Base-by-base conservation (phyloP, 176 grass and related monocot genomes). In the Eragrostis nindensis region DNA sequence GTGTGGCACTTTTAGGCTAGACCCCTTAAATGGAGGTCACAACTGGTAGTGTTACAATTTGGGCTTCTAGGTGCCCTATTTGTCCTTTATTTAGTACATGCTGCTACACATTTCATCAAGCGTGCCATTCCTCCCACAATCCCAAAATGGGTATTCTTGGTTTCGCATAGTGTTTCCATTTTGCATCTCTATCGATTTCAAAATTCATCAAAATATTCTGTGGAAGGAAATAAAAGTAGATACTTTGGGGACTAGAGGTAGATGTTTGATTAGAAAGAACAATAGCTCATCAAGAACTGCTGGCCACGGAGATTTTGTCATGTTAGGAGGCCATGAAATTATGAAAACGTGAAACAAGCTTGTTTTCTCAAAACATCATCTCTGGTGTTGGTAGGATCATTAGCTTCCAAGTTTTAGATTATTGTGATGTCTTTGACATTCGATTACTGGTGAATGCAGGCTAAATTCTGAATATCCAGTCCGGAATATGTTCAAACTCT, bases 401-500 rank as follows among this genome's bases (percentile, higher is more conserved):
- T 55, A 48, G 44, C 63, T 30, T 81, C 13, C 10, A 36, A 78
- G 32, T 38, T 71, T 68, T 81, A 66, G 15, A 90, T 50, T 15
- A 50, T 18, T 7, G 26, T 83, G 29, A 15, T 17, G 52, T 62
- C 29, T 24, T 30, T 86, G 22, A 63, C 30, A 86, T 83, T 63
- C 71, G 45, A 69, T 68, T 81, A 48, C 24, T 46, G 27, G 62
- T 74, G 68, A 73, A 71, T 89, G 74, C 90, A 99, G 97, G 85
- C 68, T 99, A 78, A 80, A 93, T 47, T 91, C 86, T 57, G 90
- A 93, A 47, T 92, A 95, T 78, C 97, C 90, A 45, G 82, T 99
- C 12, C 74, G 88, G 76, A 86, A 99, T 84, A 88, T 99, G 91
- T 99, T 99, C 89, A 99, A 93, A 86, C 88, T 99, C 66, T 95